Percentiles rank a stretch among this genome's conserved stretches.
phyloP scores from a whole-genome alignment of 371 early-diverging fungal genomes.

The Mortierella sp. region DNA sequence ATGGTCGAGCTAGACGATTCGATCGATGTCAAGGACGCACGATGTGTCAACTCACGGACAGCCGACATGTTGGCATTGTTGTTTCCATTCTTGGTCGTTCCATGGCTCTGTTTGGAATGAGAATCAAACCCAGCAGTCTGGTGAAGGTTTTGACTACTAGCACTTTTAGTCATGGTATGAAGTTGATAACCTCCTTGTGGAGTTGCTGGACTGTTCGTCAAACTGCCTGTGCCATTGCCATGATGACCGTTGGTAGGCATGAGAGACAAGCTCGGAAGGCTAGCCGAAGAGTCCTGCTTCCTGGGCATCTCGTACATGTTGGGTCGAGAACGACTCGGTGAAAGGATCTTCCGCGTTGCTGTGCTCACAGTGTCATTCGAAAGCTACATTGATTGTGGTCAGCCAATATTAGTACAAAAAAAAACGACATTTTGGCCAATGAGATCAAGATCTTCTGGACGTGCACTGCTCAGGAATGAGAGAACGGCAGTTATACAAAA shows the following conservation, averaged over 20 bases:
- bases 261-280: neutral
- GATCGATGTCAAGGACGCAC: constrained; percentile 39
- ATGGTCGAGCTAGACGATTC: constrained; percentile 41
- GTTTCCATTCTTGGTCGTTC: too few relatives aligned
- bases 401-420: too few relatives aligned
- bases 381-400: constrained; percentile 8
- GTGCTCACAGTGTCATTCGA: constrained; percentile 6
- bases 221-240: neutral
- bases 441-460: too few relatives aligned
- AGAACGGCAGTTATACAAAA: too few relatives aligned
- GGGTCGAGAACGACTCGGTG: constrained; percentile 22
- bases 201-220: neutral
- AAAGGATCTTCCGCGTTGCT: constrained; percentile 22
- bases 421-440: too few relatives aligned
- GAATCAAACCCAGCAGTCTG: neutral
- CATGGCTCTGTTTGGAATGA: neutral
- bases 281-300: constrained; percentile 11
- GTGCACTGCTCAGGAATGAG: too few relatives aligned
- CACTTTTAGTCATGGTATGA: constrained; percentile 7
- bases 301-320: constrained; percentile 25
- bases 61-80: neutral
- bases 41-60: constrained; percentile 17
- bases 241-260: neutral
- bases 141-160: constrained; percentile 15
- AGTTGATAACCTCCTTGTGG: neutral